Evolutionary conservation across 495 filamentous ascomycete genomes (phyloP).

Genomic region (Lasiosphaeria miniovina): DNA sequence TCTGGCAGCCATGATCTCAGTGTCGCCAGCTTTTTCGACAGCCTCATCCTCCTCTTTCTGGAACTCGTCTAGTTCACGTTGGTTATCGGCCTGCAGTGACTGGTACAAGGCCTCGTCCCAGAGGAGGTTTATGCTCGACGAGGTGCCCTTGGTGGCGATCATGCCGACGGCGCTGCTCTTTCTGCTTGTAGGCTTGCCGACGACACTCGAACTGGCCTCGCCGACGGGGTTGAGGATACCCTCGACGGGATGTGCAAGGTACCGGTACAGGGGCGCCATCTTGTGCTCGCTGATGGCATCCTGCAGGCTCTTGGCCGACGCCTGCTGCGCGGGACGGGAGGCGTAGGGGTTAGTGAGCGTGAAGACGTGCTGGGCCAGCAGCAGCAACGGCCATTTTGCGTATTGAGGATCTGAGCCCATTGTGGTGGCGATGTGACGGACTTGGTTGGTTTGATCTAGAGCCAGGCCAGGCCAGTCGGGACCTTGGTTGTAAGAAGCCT

Average conservation of each 20-base stretch:
- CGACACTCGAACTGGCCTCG: constrained; percentile 57
- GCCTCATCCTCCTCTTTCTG: constrained; percentile 96
- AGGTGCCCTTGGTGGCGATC: constrained; percentile 64
- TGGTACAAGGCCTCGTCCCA: constrained; percentile 93
- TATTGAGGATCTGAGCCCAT: constrained; percentile 99
- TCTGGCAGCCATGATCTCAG: constrained; percentile 85
- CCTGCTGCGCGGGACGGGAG: constrained; percentile 61
- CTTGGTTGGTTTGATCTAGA: constrained; percentile 3
- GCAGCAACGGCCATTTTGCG: constrained; percentile 88
- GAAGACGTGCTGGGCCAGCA: constrained; percentile 95
- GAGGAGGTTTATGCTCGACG: constrained; percentile 62
- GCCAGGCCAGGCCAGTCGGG: too few relatives aligned
- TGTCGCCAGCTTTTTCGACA: constrained; percentile 91
- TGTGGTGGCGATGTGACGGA: constrained; percentile 8
- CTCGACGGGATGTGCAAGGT: constrained; percentile 90
- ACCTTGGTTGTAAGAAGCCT: too few relatives aligned
- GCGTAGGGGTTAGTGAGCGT: constrained; percentile 88
- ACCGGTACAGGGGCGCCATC: constrained; percentile 95
- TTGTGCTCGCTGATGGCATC: constrained; percentile 89
- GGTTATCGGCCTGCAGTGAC: constrained; percentile 79
- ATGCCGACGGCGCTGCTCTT: constrained; percentile 64
- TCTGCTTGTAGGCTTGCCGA: constrained; percentile 50
- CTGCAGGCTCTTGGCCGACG: constrained; percentile 78
- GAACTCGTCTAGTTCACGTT: constrained; percentile 83
- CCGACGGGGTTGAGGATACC: constrained; percentile 80